Base-by-base conservation (phyloP, 345 rosid species). In the Camelina sativa region DNA sequence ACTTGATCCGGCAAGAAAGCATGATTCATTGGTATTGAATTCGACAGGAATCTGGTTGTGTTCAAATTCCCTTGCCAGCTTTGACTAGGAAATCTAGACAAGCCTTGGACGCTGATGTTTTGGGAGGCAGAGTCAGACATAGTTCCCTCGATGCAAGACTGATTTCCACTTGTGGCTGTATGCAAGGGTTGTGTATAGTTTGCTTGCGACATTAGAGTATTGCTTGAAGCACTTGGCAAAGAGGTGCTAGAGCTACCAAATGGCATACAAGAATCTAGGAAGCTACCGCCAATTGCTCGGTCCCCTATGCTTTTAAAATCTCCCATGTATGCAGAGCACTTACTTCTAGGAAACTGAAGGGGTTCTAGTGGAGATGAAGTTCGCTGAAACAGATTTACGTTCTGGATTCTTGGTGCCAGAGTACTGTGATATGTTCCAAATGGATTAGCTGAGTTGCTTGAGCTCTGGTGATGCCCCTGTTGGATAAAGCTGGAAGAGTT, bases 31-130 rank as follows among this genome's bases (percentile, higher is more conserved):
- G 87, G 84, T 73, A 80, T 62, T 32, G 94, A 75, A 65, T 76
- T 79, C 7, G 91, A 81, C 8, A 85, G 80, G 63, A 86, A 83
- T 54, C 77, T 82, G 55, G 86, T 76, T 72, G 86, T 59, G 15
- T 80, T 82, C 54, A 67, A 76, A 16, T 79, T 81, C 75, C 78
- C 79, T 52, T 84, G 87, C 90, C 96, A 86, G 79, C 63, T 82
- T 63, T 84, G 77, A 72, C 83, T 88, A 22, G 83, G 59, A 56
- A 84, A 80, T 75, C 73, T 84, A 13, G 90, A 75, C 9, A 86
- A 84, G 57, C 83, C 85, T 41, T 22, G 47, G 12, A 69, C 55
- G n/a, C 80, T 77, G 10, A 67, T 75, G 63, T 82, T 81, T 34
- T 72, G 78, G 48, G 89, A 60, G 15, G 61, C 80, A 62, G 75